These are phyloP conservation scores for Lycium ferocissimum DNA, from an alignment of 257 asterid species.

Conservation along the genomic window DNA sequence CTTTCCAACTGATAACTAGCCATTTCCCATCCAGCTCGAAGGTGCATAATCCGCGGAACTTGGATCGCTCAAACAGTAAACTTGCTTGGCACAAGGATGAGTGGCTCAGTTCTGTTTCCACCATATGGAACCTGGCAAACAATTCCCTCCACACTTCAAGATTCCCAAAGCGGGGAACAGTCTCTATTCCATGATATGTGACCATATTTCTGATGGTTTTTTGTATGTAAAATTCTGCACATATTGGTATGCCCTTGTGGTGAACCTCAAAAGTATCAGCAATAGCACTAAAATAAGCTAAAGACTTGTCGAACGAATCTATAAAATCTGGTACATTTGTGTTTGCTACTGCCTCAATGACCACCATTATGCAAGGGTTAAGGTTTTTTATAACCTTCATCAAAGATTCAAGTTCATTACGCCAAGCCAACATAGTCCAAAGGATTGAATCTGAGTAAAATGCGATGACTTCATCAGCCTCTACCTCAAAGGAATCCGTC, in stretches of 20 bases:
- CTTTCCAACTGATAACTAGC: constrained; percentile 22
- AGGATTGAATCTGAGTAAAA: constrained; percentile 38
- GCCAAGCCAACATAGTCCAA: constrained; percentile 34
- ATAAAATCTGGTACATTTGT: constrained; percentile 25
- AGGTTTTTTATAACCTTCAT: constrained; percentile 37
- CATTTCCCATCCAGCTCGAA: not conserved
- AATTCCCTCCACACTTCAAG: constrained; percentile 50
- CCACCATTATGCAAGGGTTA: constrained; percentile 47
- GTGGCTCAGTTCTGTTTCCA: constrained; percentile 48
- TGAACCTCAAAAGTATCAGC: constrained; percentile 42
- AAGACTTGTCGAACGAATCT: constrained; percentile 40
- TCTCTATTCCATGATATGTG: constrained; percentile 34
- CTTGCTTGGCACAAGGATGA: constrained; percentile 39
- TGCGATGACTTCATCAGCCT: constrained; percentile 43
- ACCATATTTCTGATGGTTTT: constrained; percentile 28
- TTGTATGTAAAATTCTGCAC: constrained; percentile 36
- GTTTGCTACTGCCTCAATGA: constrained; percentile 40
- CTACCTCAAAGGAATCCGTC: constrained; percentile 26
- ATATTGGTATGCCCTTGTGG: constrained; percentile 36
- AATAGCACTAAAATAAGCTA: constrained; percentile 34
- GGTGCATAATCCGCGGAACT: not conserved
- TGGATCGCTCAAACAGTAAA: not conserved
- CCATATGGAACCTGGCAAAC: constrained; percentile 38
- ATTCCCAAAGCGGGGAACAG: constrained; percentile 30
- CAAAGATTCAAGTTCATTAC: constrained; percentile 35